These are phyloP conservation scores for Neospermospora avenae DNA, from an alignment of 2,329 filamentous ascomycete genomes.

Conservation along the genomic window DNA sequence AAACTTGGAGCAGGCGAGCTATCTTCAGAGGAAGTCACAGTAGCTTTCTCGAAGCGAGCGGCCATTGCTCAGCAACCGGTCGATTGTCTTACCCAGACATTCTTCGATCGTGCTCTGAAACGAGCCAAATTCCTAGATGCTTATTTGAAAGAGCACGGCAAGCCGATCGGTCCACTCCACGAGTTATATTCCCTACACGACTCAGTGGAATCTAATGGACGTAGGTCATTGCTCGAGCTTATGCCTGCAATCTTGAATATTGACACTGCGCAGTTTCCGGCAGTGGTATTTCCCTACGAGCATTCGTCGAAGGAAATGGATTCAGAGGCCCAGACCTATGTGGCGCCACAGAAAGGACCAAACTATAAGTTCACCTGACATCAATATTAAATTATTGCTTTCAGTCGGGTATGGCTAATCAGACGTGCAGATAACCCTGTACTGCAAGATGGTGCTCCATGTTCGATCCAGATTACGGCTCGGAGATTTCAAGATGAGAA, in stretches of 20 bases:
- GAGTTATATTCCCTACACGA: slow-evolving; percentile 29
- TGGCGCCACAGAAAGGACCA: neutral
- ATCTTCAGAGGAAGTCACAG: slow-evolving; percentile 44
- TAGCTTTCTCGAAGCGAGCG: slow-evolving; percentile 44
- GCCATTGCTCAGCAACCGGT: slow-evolving; percentile 49
- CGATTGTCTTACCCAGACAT: slow-evolving; percentile 42
- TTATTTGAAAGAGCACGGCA: slow-evolving; percentile 37
- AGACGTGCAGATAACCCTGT: neutral
- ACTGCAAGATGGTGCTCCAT: neutral
- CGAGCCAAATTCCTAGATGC: slow-evolving; percentile 44
- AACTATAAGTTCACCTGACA: neutral
- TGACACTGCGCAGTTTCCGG: neutral
- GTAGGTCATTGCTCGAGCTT: neutral
- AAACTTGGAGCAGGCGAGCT: slow-evolving; percentile 16
- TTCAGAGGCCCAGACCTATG: neutral
- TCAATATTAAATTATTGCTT: neutral
- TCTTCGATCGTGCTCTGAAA: slow-evolving; percentile 44
- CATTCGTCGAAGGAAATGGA: neutral
- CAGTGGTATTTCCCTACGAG: neutral
- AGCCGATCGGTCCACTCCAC: slow-evolving; percentile 55
- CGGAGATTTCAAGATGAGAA: neutral
- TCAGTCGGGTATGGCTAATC: neutral
- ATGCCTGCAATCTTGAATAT: neutral
- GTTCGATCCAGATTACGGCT: neutral
- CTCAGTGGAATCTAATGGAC: slow-evolving; percentile 1